Evolutionary conservation across 2,329 filamentous ascomycete species (phyloP), one percentile per base, ranked within the genome.

Genomic region (Fusarium secorum): DNA sequence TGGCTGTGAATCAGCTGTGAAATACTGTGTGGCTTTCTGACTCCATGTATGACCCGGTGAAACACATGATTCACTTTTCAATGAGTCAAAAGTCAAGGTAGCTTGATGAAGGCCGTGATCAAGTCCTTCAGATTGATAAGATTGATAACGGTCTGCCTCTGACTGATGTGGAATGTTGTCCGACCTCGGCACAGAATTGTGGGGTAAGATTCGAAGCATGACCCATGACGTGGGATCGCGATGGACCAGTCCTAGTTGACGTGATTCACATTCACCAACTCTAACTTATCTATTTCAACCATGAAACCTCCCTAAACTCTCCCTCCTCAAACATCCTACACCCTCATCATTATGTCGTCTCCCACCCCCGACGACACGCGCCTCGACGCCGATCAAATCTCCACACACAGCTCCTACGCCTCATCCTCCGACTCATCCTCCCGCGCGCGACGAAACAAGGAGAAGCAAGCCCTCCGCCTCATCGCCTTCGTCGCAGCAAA

Each of bases 401-500:
- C 74, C 10, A 63, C 70, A 10, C 57, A 66, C 52, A 77, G 73
- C 22, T 70, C 71, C 49, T 75, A 73, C 60, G 74, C 73, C 51
- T 73, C 73, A 24, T 66, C 70, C 39, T 60, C 42, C 39, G 46
- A 64, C 32, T 56, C 63, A 30, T 66, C 71, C 48, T 75, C 73
- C 49, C 70, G 74, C 53, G 70, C 60, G 32, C 77, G 71, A 48
- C 68, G 67, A 44, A 62, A 74, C 30, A 75, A 73, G 44, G 74
- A 71, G 54, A 82, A 79, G 59, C 75, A 78, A 36, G 58, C 76
- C n/a, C 68, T 81, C 33, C 85, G 84, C 62, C 70, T 80, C 71
- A 60, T 87, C 48, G 85, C 88, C 60, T 89, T 90, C 75, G 70
- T 85, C 32, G 83, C 84, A 26, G 85, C 89, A 32, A 84, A 90